Percentiles rank a stretch among this genome's conserved stretches.
phyloP scores from a whole-genome alignment of 306 rosid genomes.

The Ormosia semicastrata region DNA sequence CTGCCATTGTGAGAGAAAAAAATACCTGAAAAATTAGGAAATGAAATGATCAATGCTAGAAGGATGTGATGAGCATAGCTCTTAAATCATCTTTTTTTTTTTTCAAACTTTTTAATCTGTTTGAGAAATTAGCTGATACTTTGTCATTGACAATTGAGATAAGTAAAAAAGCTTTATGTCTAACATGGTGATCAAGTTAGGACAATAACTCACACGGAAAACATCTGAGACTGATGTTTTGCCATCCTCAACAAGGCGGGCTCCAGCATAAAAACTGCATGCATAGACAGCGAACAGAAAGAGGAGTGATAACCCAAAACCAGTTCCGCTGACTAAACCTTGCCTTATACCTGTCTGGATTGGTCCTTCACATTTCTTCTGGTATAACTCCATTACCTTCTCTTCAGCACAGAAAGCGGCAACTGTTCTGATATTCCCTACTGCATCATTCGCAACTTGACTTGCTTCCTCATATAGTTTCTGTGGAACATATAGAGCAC shows the following conservation, averaged over 20 bases:
- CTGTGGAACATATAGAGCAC: constrained; percentile 29
- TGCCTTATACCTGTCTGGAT: constrained; percentile 53
- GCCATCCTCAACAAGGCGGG: constrained; percentile 50
- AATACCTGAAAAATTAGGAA: constrained; percentile 52
- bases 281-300: constrained; percentile 51
- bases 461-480: constrained; percentile 87
- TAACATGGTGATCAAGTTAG: not conserved
- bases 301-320: constrained; percentile 56
- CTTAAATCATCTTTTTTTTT: not conserved
- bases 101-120: not conserved
- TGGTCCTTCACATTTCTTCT: constrained; percentile 69
- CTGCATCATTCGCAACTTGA: constrained; percentile 75
- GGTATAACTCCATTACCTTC: constrained; percentile 67
- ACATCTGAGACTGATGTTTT: constrained; percentile 49
- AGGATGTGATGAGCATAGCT: not conserved
- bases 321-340: constrained; percentile 57
- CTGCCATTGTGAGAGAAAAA: constrained; percentile 57
- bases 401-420: constrained; percentile 88
- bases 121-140: not conserved
- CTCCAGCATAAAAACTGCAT: constrained; percentile 62
- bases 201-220: constrained; percentile 50
- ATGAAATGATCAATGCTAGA: not conserved
- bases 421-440: constrained; percentile 77
- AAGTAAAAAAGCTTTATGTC: not conserved
- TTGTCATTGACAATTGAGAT: not conserved